Conservation (phyloP, 331 rosid species). For the Stylosanthes scabra region DNA sequence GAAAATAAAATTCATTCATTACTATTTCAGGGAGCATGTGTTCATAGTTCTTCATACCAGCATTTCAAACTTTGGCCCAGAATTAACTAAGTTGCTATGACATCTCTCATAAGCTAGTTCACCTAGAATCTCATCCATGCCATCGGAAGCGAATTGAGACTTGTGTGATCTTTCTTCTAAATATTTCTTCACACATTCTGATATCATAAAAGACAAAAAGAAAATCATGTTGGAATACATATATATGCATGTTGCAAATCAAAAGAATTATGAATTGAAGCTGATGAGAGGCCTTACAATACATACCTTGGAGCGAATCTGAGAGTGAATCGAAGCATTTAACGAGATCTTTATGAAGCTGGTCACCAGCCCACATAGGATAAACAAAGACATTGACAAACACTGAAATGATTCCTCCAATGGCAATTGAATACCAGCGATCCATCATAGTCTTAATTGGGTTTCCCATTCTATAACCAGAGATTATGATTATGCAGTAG, state of each 20-base stretch:
- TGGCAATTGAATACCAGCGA: slow-evolving; percentile 70
- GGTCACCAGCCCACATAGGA: slow-evolving; percentile 88
- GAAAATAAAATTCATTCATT: too few relatives aligned
- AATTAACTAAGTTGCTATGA: slow-evolving; percentile 58
- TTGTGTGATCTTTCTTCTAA: slow-evolving; percentile 60
- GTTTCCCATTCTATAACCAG: slow-evolving; percentile 74
- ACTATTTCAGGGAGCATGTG: too few relatives aligned
- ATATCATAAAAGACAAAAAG: not conserved
- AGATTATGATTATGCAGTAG: slow-evolving; percentile 66
- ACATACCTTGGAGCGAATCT: slow-evolving; percentile 71
- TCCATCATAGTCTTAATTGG: slow-evolving; percentile 63
- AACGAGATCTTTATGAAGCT: slow-evolving; percentile 63
- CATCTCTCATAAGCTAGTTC: slow-evolving; percentile 75
- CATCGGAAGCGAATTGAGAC: slow-evolving; percentile 44
- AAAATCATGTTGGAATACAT: not conserved
- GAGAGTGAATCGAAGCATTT: slow-evolving; percentile 60
- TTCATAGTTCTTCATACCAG: slow-evolving; percentile 46
- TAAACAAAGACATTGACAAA: slow-evolving; percentile 61
- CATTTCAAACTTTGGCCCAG: slow-evolving; percentile 62
- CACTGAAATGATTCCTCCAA: slow-evolving; percentile 75
- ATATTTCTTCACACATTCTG: slow-evolving; percentile 74
- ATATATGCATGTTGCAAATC: not conserved
- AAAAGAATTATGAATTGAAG: not conserved
- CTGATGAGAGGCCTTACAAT: too few relatives aligned
- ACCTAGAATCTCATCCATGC: slow-evolving; percentile 66